Evolutionary conservation across 805 yeast genomes (phyloP).

Genomic region (Schwanniomyces pseudopolymorphus): DNA sequence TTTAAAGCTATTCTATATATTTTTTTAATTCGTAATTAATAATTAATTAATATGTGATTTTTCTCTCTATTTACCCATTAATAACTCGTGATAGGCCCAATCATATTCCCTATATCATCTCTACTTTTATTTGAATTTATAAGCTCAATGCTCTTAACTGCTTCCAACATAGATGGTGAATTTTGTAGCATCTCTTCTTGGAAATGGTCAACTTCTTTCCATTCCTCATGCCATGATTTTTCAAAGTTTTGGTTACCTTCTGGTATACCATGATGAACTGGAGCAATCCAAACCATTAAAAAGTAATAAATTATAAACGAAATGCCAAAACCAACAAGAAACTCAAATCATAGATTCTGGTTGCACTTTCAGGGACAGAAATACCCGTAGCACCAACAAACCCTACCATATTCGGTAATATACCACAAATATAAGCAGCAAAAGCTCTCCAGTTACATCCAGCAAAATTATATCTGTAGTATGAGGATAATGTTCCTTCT

Average conservation of each 20-base stretch:
- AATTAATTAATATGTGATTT: background rate
- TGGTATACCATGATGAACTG: slow-evolving; percentile 1
- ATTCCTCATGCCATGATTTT: slow-evolving; percentile 3
- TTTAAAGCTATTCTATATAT: too few relatives aligned
- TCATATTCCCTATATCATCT: slow-evolving; percentile 2
- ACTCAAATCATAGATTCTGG: slow-evolving; percentile 1
- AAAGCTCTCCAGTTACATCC: slow-evolving; percentile 4
- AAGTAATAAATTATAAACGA: slow-evolving; percentile 1
- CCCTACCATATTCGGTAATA: slow-evolving; percentile 3
- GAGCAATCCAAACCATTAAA: slow-evolving; percentile 1
- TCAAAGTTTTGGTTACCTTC: background rate
- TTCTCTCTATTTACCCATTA: background rate
- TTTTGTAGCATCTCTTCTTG: background rate
- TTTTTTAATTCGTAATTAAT: too few relatives aligned
- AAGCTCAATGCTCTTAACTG: slow-evolving; percentile 1
- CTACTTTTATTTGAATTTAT: background rate
- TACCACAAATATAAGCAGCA: slow-evolving; percentile 1
- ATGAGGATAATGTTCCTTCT: background rate
- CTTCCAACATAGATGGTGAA: background rate
- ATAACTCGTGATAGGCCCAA: slow-evolving; percentile 2
- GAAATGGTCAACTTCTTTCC: slow-evolving; percentile 3
- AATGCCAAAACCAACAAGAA: slow-evolving; percentile 3
- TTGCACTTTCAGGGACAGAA: background rate
- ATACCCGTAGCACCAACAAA: slow-evolving; percentile 3
- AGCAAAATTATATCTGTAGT: slow-evolving; percentile 2